These are phyloP conservation scores for Teunomyces stri DNA, from an alignment of 805 yeast genomes.

Conservation along the genomic window DNA sequence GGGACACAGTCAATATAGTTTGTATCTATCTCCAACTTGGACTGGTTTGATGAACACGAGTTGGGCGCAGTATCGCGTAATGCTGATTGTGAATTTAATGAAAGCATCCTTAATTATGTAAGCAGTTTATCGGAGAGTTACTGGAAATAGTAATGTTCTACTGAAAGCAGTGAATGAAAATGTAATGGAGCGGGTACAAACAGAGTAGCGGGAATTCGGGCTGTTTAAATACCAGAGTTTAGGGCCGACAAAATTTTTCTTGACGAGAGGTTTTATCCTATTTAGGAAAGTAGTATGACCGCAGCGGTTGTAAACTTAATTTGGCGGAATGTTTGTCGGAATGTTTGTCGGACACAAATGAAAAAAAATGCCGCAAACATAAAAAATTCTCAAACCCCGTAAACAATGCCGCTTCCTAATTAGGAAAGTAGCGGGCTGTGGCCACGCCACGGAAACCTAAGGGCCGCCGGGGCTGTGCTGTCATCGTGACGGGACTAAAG, in stretches of 20 bases:
- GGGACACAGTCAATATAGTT: conserved; percentile 2
- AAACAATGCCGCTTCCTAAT: not conserved
- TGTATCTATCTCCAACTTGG: conserved; percentile 3
- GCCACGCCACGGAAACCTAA: not conserved
- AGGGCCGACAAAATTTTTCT: not conserved
- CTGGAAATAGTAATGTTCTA: not conserved
- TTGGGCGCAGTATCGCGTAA: not conserved
- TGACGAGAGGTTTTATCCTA: not conserved
- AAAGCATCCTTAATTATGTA: not conserved
- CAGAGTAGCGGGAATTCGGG: not conserved
- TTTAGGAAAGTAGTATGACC: conserved; percentile 1
- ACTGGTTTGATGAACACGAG: conserved; percentile 2
- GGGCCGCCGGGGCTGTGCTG: not conserved
- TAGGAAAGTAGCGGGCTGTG: not conserved
- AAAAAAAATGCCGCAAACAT: too few species aligned
- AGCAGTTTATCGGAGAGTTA: not conserved
- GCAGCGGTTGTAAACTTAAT: conserved; percentile 1
- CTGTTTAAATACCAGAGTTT: not conserved
- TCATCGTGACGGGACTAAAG: too few species aligned
- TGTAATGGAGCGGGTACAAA: not conserved
- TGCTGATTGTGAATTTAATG: conserved; percentile 2
- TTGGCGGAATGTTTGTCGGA: not conserved
- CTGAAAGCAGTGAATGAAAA: not conserved
- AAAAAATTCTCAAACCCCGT: not conserved
- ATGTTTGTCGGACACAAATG: not conserved